These are phyloP conservation scores for Aspergillus conjunctus DNA, from an alignment of 495 filamentous ascomycete species.

Conservation along the genomic window DNA sequence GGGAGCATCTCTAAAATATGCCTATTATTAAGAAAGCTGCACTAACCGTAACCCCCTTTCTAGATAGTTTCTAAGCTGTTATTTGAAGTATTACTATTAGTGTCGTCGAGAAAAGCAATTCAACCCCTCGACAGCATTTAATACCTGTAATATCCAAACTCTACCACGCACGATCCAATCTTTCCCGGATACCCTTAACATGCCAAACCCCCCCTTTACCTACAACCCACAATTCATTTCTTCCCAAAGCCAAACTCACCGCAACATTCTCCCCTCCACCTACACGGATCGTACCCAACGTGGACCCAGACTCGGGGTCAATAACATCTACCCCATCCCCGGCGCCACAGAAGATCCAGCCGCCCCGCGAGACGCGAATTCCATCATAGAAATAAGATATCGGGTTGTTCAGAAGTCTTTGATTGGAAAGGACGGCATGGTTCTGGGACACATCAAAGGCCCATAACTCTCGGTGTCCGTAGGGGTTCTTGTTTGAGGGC, in stretches of 20 bases:
- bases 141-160: background rate
- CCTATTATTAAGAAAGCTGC: too few species aligned
- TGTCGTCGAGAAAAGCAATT: too few species aligned
- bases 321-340: conserved; percentile 79
- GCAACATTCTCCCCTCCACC: conserved; percentile 23
- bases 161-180: conserved; percentile 18
- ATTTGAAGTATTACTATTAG: too few species aligned
- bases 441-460: conserved; percentile 68
- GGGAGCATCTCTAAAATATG: too few species aligned
- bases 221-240: conserved; percentile 17
- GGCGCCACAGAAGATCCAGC: conserved; percentile 70
- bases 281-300: conserved; percentile 21
- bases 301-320: conserved; percentile 72
- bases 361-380: conserved; percentile 68
- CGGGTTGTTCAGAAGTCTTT: conserved; percentile 19
- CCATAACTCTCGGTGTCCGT: conserved; percentile 60
- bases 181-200: conserved; percentile 15
- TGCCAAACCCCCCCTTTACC: conserved; percentile 17
- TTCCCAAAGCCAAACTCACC: conserved; percentile 20
- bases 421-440: conserved; percentile 52
- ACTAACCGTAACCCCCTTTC: too few species aligned
- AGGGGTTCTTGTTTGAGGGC: conserved; percentile 41
- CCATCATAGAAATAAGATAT: conserved; percentile 62
- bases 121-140: background rate
- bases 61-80: too few species aligned